phyloP scores from a whole-genome alignment of 1,284 basidiomycete species.

The Ustilago sp. region DNA sequence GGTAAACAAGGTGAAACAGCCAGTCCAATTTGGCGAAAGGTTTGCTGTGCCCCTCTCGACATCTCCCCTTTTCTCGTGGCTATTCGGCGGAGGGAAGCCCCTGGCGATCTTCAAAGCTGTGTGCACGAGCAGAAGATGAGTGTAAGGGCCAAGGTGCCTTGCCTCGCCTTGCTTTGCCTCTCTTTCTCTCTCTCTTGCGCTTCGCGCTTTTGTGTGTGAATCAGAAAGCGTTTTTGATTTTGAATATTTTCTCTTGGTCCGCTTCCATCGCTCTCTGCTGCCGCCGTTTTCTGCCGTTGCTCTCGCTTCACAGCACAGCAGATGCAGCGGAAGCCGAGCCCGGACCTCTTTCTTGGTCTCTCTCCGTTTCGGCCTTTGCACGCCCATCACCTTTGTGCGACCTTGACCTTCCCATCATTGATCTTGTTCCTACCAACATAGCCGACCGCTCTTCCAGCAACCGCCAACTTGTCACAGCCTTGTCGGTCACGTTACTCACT shows the following conservation, averaged over 20 bases:
- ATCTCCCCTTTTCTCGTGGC: background rate
- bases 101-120: constrained; percentile 4
- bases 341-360: constrained; percentile 7
- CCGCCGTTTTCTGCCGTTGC: no score
- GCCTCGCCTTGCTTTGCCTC: background rate
- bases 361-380: constrained; percentile 7
- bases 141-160: background rate
- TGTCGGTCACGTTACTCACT: background rate
- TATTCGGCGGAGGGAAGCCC: background rate
- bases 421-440: background rate
- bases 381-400: constrained; percentile 5
- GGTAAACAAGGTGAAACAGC: constrained; percentile 6
- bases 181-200: background rate
- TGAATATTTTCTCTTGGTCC: background rate
- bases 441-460: background rate
- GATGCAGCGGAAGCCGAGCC: constrained; percentile 8
- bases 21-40: background rate
- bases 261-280: background rate
- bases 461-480: background rate
- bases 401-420: background rate
- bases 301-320: background rate
- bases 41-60: background rate
- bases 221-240: constrained; percentile 3
- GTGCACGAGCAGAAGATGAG: background rate
- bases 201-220: background rate